phyloP scores from a whole-genome alignment of 2,329 filamentous ascomycete genomes.

The Neophaeococcomyces mojaviensis region DNA sequence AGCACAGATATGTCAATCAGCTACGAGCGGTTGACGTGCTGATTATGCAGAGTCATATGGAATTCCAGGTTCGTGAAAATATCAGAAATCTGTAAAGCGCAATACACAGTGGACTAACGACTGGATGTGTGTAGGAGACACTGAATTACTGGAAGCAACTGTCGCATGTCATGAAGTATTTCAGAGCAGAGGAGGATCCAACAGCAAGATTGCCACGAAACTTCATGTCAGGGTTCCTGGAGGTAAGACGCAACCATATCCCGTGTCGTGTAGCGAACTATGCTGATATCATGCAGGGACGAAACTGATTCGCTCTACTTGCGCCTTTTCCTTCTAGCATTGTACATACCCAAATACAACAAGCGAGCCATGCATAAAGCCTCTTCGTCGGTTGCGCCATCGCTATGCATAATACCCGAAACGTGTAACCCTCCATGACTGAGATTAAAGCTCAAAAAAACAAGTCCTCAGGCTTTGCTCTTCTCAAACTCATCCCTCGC shows the following conservation, averaged over 20 bases:
- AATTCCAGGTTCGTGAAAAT: slow-evolving; percentile 68
- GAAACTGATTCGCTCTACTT: slow-evolving; percentile 1
- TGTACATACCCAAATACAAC: slow-evolving; percentile 11
- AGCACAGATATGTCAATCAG: slow-evolving; percentile 88
- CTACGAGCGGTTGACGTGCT: slow-evolving; percentile 81
- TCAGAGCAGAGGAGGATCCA: slow-evolving; percentile 77
- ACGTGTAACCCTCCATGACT: neutral
- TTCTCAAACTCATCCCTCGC: slow-evolving; percentile 56
- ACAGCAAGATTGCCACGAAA: slow-evolving; percentile 69
- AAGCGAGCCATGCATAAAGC: neutral
- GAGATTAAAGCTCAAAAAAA: slow-evolving; percentile 23
- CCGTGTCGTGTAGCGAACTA: neutral
- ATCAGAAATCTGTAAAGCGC: neutral
- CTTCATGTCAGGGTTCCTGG: slow-evolving; percentile 91
- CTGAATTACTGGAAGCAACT: slow-evolving; percentile 99
- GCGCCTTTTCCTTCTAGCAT: slow-evolving; percentile 2
- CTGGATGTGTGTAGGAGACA: slow-evolving; percentile 61
- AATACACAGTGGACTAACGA: neutral
- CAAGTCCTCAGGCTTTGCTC: slow-evolving; percentile 25
- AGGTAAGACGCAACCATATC: slow-evolving; percentile 56
- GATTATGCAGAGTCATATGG: slow-evolving; percentile 80
- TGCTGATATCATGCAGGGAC: slow-evolving; percentile 4
- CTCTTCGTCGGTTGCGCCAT: slow-evolving; percentile 1
- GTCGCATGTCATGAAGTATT: slow-evolving; percentile 93
- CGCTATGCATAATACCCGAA: slow-evolving; percentile 1